These are phyloP conservation scores for Epichloe baconii DNA, from an alignment of 2,329 filamentous ascomycete species.

Conservation along the genomic window DNA sequence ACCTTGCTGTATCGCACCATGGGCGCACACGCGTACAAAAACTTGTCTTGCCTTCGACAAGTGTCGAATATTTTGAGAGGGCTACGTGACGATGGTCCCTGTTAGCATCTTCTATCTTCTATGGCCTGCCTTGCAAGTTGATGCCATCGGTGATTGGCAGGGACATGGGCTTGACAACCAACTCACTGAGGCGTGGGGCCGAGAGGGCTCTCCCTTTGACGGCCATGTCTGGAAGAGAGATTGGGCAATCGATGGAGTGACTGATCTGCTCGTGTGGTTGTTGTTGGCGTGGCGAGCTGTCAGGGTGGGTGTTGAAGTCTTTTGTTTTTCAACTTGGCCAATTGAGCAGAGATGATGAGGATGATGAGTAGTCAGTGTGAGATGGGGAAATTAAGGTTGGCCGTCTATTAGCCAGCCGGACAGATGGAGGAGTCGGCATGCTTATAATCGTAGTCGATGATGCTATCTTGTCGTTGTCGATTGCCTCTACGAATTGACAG, in stretches of 20 bases:
- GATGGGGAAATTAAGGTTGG: too few relatives aligned
- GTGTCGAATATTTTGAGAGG: conserved; percentile 47
- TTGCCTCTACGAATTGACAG: too few relatives aligned
- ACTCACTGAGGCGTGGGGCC: conserved; percentile 6
- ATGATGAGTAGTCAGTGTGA: not conserved
- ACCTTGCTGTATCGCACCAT: conserved; percentile 56
- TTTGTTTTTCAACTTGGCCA: too few relatives aligned
- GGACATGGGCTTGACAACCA: not conserved
- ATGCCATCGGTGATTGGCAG: too few relatives aligned
- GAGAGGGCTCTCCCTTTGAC: not conserved
- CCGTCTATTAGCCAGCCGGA: too few relatives aligned
- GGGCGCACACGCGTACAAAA: conserved; percentile 48
- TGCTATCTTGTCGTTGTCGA: too few relatives aligned
- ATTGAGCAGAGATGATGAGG: not conserved
- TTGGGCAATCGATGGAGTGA: too few relatives aligned
- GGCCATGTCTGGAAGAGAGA: not conserved
- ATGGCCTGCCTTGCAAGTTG: not conserved
- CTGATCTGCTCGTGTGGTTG: not conserved
- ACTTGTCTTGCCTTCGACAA: conserved; percentile 36
- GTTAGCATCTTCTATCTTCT: not conserved
- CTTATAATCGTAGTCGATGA: too few relatives aligned
- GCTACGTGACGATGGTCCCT: conserved; percentile 18
- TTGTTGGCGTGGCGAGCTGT: not conserved
- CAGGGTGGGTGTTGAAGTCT: too few relatives aligned
- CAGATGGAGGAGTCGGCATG: too few relatives aligned